Base-by-base conservation (phyloP, 257 asterid species). In the Plectranthus barbatus region DNA sequence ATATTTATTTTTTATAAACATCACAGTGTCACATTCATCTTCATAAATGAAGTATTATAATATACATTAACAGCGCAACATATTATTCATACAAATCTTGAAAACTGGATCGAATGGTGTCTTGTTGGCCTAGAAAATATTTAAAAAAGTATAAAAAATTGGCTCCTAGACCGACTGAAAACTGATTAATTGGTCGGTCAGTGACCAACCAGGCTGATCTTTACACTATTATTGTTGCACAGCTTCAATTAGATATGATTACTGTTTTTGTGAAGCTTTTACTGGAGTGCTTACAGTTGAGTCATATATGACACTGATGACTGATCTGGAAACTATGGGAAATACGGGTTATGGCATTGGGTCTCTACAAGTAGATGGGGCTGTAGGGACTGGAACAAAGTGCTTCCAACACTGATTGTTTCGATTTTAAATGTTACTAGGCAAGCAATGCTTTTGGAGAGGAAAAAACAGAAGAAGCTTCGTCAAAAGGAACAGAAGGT, bases 401-500 rank as follows among this genome's bases (percentile, higher is more conserved):
- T 26, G 23, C 64, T 65, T n/a, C 62, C 17, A 7, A 7, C 33
- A 12, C 54, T 70, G 31, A 74, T 56, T 68, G 26, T 49, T 73
- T 64, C 63, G 47, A 37, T 53, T 54, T 70, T 18, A 54, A 36
- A 33, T 56, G 49, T 72, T 46, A 12, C 33, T 51, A 93, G 99
- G 82, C 88, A 68, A 84, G 85, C 83, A n/a, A 75, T 74, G 70
- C 63, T 83, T 72, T 60, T 84, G 80, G 90, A 87, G 77, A 85
- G 83, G 81, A 93, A 81, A 74, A 90, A 62, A 59, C 90, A 71
- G 81, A 90, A 83, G 76, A 87, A 81, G 81, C 92, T 82, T 73
- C 85, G 92, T 42, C 95, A 84, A 68, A 87, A 82, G 83, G 96
- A 82, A 71, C 99, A 84, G 71, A 85, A 80, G 70, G 78, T 62